Evolutionary conservation across 1,284 basidiomycete species (phyloP).

Genomic region (Takashimella koratensis): DNA sequence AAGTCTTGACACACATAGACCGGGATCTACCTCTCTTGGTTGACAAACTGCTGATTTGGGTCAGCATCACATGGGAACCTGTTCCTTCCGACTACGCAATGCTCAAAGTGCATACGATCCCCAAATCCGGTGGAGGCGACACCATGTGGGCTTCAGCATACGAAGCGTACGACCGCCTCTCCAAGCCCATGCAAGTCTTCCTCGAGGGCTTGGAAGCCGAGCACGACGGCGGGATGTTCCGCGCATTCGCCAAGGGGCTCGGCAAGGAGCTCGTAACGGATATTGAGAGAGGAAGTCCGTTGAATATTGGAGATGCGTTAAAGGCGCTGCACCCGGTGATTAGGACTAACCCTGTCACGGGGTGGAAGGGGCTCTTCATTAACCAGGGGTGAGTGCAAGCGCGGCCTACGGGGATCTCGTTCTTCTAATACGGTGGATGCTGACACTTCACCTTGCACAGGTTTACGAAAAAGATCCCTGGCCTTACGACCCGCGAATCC

Average conservation of each 20-base stretch:
- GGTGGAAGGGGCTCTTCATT: constrained; percentile 73
- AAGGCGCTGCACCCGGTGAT: constrained; percentile 60
- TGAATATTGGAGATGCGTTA: constrained; percentile 59
- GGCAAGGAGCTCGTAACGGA: constrained; percentile 1
- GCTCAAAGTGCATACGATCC: constrained; percentile 59
- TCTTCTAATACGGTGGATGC: too few species aligned
- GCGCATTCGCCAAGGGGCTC: constrained; percentile 36
- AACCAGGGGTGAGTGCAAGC: constrained; percentile 52
- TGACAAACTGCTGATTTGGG: too few species aligned
- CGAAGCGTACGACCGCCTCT: constrained; percentile 62
- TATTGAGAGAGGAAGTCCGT: constrained; percentile 54
- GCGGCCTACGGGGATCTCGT: too few species aligned
- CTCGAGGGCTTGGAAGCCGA: constrained; percentile 59
- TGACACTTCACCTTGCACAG: too few species aligned
- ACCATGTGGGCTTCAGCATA: constrained; percentile 55
- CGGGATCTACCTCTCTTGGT: not conserved
- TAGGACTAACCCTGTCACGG: constrained; percentile 57
- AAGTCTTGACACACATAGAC: too few species aligned
- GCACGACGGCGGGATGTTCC: constrained; percentile 58
- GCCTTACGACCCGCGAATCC: constrained; percentile 59
- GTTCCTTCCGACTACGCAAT: constrained; percentile 63
- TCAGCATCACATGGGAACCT: constrained; percentile 61
- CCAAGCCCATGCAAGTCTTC: constrained; percentile 56
- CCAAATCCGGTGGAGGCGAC: constrained; percentile 48
- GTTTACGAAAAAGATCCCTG: constrained; percentile 63